A percentile compares a stretch with the other conserved stretches of the same genome.
Evolutionary conservation across 495 filamentous ascomycete species (phyloP).

Genomic region (Neurospora sp.): DNA sequence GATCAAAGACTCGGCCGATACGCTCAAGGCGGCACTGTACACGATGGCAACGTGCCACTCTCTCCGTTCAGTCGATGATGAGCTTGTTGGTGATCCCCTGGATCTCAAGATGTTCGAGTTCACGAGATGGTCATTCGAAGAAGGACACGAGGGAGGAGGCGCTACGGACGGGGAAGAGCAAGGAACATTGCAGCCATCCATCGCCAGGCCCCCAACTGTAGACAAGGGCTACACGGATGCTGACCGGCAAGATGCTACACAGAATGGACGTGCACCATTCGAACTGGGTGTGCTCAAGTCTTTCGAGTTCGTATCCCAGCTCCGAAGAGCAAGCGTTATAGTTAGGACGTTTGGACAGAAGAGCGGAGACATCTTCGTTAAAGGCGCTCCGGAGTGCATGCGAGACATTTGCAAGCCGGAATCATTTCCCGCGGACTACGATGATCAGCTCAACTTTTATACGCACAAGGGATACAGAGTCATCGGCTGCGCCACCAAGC

Average conservation of each 20-base stretch:
- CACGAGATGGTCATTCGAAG: constrained; percentile 86
- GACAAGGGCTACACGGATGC: constrained; percentile 24
- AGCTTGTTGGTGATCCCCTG: constrained; percentile 86
- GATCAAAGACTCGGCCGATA: constrained; percentile 48
- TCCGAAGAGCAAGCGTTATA: constrained; percentile 86
- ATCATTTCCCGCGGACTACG: constrained; percentile 83
- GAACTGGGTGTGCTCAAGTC: constrained; percentile 80
- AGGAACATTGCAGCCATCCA: constrained; percentile 61
- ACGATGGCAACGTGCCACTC: constrained; percentile 99
- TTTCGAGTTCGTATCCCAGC: constrained; percentile 96
- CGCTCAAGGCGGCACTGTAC: constrained; percentile 64
- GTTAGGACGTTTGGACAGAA: constrained; percentile 74
- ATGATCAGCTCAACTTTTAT: constrained; percentile 77
- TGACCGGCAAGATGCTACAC: background rate
- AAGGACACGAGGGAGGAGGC: constrained; percentile 57
- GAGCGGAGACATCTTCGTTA: constrained; percentile 80
- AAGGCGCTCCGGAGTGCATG: constrained; percentile 95
- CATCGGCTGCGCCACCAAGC: constrained; percentile 91
- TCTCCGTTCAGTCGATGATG: constrained; percentile 72
- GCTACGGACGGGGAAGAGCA: constrained; percentile 54
- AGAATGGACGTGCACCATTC: constrained; percentile 30
- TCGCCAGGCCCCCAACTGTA: constrained; percentile 69
- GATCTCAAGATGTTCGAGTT: constrained; percentile 99
- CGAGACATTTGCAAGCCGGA: constrained; percentile 78
- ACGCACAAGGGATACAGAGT: constrained; percentile 94